Evolutionary conservation across 2,329 filamentous ascomycete species (phyloP).

Genomic region (Alternaria postmessia): DNA sequence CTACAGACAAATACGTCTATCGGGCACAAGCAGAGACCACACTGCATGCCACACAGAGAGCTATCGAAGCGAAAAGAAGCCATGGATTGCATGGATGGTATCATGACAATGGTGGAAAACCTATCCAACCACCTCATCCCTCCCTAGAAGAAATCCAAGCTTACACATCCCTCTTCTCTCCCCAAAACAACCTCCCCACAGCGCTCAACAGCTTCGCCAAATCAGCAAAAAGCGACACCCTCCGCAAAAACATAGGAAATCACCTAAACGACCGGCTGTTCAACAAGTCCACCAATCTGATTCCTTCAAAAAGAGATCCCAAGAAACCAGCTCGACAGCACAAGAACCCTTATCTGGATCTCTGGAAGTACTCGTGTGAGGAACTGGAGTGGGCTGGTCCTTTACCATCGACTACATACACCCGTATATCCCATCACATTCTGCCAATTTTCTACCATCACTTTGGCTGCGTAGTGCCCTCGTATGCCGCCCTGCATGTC

Average conservation of each 20-base stretch:
- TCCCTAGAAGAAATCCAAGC: slow-evolving; percentile 65
- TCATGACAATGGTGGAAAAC: slow-evolving; percentile 51
- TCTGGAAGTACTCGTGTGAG: slow-evolving; percentile 71
- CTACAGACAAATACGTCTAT: slow-evolving; percentile 60
- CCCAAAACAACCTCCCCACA: slow-evolving; percentile 66
- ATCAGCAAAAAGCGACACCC: slow-evolving; percentile 71
- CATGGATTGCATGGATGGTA: slow-evolving; percentile 63
- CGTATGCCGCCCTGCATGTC: slow-evolving; percentile 70
- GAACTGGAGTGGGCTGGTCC: slow-evolving; percentile 73
- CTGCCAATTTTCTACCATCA: slow-evolving; percentile 80
- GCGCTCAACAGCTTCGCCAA: slow-evolving; percentile 69
- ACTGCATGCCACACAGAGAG: slow-evolving; percentile 59
- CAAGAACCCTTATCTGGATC: slow-evolving; percentile 72
- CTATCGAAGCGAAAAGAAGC: slow-evolving; percentile 57
- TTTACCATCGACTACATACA: slow-evolving; percentile 59
- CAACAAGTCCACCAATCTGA: slow-evolving; percentile 26
- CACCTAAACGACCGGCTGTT: slow-evolving; percentile 65
- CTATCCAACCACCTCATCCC: slow-evolving; percentile 31
- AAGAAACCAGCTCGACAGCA: slow-evolving; percentile 55
- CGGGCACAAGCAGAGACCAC: slow-evolving; percentile 61
- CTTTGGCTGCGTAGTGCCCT: slow-evolving; percentile 76
- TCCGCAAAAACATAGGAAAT: slow-evolving; percentile 64
- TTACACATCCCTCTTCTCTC: slow-evolving; percentile 72
- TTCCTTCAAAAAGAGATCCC: slow-evolving; percentile 19
- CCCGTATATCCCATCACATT: slow-evolving; percentile 70